A percentile compares a stretch with the other conserved stretches of the same genome.
Conservation (phyloP, 768 basidiomycete genomes). For the Lactifluus pinguis region DNA sequence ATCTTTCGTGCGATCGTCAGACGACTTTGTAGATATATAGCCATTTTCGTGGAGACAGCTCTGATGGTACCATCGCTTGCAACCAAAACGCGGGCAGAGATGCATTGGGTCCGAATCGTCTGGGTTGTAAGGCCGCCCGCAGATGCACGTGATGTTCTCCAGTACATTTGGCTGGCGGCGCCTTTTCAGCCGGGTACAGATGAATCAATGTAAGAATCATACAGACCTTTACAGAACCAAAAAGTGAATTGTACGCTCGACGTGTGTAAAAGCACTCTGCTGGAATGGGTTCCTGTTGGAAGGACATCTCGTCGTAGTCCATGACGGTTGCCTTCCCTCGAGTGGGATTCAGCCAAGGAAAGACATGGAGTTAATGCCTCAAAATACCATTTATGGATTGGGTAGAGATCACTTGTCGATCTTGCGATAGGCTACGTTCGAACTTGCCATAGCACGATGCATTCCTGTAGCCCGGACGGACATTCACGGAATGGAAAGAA, state of each 20-base stretch:
- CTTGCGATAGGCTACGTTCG: slow-evolving; percentile 7
- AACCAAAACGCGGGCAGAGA: neutral
- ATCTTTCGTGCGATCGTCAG: neutral
- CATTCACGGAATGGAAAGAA: neutral
- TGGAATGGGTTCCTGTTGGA: slow-evolving; percentile 1
- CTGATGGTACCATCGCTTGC: slow-evolving; percentile 6
- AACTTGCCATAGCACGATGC: slow-evolving; percentile 7
- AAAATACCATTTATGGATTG: slow-evolving; percentile 7
- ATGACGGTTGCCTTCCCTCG: slow-evolving; percentile 5
- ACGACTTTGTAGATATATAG: neutral
- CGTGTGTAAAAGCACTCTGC: slow-evolving; percentile 4
- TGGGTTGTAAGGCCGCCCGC: neutral
- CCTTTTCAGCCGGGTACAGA: neutral
- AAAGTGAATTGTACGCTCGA: neutral
- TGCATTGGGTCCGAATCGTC: neutral
- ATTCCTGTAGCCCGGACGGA: neutral
- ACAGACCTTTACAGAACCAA: neutral
- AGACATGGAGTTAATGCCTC: neutral
- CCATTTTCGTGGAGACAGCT: neutral
- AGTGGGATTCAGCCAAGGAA: neutral
- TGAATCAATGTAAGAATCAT: neutral
- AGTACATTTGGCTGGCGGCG: neutral
- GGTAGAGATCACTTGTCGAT: neutral
- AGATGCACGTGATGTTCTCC: neutral
- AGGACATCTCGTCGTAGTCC: neutral